phyloP scores from a whole-genome alignment of 495 filamentous ascomycete genomes.

The Hypoxylon fuscum region DNA sequence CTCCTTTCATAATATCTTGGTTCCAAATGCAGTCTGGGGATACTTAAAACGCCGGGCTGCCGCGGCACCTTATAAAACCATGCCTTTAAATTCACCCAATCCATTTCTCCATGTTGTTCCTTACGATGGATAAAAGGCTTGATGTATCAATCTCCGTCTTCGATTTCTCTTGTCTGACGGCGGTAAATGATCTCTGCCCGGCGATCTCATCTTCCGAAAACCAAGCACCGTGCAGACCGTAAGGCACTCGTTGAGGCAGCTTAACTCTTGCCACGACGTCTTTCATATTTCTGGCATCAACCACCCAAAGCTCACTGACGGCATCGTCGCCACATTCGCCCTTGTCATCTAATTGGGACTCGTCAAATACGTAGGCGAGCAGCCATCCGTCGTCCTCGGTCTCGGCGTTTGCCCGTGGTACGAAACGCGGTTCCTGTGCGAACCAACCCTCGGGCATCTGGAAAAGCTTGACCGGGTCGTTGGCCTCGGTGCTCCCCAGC shows the following conservation, averaged over 20 bases:
- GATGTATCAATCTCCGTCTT: slow-evolving; percentile 24
- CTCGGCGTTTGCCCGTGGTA: slow-evolving; percentile 55
- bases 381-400: slow-evolving; percentile 67
- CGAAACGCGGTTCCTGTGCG: slow-evolving; percentile 71
- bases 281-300: slow-evolving; percentile 66
- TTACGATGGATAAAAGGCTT: slow-evolving; percentile 26
- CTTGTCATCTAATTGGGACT: slow-evolving; percentile 57
- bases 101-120: slow-evolving; percentile 29
- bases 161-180: slow-evolving; percentile 26
- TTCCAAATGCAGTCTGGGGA: too few relatives aligned
- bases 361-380: slow-evolving; percentile 67
- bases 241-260: slow-evolving; percentile 71
- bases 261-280: slow-evolving; percentile 62
- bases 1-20: too few relatives aligned
- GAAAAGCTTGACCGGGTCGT: slow-evolving; percentile 68
- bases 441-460: slow-evolving; percentile 64
- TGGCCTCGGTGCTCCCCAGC: slow-evolving; percentile 47
- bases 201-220: slow-evolving; percentile 65
- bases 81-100: slow-evolving; percentile 13
- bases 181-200: slow-evolving; percentile 45
- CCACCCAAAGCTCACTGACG: slow-evolving; percentile 69
- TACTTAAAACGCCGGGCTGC: too few relatives aligned
- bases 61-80: too few relatives aligned
- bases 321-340: slow-evolving; percentile 54
- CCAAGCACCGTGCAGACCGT: slow-evolving; percentile 73